Evolutionary conservation across 768 basidiomycete genomes (phyloP).

Genomic region (Boletus speciosus): DNA sequence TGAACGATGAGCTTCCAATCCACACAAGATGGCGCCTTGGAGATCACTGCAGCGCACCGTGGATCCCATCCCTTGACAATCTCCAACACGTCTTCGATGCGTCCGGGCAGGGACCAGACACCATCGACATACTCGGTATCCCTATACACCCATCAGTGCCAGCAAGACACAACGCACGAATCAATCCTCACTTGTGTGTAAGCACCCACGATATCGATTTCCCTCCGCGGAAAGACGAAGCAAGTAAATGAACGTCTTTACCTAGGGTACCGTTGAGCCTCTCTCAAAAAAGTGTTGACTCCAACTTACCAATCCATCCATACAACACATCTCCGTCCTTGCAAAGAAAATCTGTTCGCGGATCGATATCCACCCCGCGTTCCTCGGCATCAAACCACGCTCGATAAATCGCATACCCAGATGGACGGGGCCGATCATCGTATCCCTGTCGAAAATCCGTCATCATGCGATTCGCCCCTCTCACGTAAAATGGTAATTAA

Average conservation of each 20-base stretch:
- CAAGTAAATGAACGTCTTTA: conserved; percentile 22
- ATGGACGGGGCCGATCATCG: conserved; percentile 24
- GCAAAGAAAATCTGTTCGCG: conserved; percentile 17
- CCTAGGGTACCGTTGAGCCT: neutral
- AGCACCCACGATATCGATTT: conserved; percentile 19
- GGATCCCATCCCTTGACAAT: conserved; percentile 25
- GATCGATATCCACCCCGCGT: conserved; percentile 21
- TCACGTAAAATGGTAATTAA: neutral
- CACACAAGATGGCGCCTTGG: conserved; percentile 25
- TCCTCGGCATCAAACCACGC: conserved; percentile 28
- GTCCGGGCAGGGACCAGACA: conserved; percentile 19
- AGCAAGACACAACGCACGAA: neutral
- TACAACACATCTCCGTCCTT: conserved; percentile 19
- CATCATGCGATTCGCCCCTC: neutral
- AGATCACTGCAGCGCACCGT: conserved; percentile 22
- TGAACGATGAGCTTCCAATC: conserved; percentile 43
- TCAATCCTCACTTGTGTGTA: conserved; percentile 18
- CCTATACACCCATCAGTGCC: conserved; percentile 6
- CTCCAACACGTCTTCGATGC: conserved; percentile 21
- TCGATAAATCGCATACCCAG: conserved; percentile 29
- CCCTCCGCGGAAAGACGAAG: conserved; percentile 11
- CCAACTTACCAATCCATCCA: conserved; percentile 24
- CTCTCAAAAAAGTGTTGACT: neutral
- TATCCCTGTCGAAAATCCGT: conserved; percentile 16
- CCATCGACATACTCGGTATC: conserved; percentile 21